These are phyloP conservation scores for Megacollybia marginata DNA, from an alignment of 768 basidiomycete genomes.

Conservation along the genomic window DNA sequence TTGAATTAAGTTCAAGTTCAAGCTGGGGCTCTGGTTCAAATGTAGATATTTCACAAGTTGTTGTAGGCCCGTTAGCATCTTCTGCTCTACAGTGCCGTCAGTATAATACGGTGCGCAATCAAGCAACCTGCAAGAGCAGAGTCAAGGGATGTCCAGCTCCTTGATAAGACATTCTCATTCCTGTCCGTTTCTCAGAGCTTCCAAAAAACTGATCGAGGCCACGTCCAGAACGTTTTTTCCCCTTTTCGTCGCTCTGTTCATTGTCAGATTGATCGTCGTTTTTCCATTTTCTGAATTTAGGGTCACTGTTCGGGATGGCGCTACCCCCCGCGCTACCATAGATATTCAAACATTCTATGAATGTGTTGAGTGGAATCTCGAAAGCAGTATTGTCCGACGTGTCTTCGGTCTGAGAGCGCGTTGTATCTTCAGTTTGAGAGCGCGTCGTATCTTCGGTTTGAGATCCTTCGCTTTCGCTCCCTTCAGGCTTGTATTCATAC, in stretches of 20 bases:
- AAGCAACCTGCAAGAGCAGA: conserved; percentile 64
- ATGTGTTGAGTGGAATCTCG: conserved; percentile 75
- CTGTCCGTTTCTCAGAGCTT: conserved; percentile 58
- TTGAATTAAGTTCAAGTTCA: conserved; percentile 71
- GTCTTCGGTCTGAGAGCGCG: conserved; percentile 15
- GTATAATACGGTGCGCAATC: not conserved
- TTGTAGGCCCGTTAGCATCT: conserved; percentile 74
- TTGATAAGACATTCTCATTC: conserved; percentile 78
- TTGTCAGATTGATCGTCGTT: conserved; percentile 37
- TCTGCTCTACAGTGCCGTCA: conserved; percentile 45
- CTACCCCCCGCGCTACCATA: conserved; percentile 73
- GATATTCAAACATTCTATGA: conserved; percentile 89
- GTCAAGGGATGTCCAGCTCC: conserved; percentile 75
- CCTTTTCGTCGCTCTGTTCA: conserved; percentile 28
- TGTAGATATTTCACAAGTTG: conserved; percentile 81
- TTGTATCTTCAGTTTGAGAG: conserved; percentile 15
- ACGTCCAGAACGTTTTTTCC: conserved; percentile 12
- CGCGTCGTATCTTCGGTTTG: conserved; percentile 17
- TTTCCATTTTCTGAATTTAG: conserved; percentile 42
- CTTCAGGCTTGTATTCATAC: conserved; percentile 54
- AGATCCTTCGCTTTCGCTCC: conserved; percentile 10
- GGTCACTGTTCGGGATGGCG: conserved; percentile 20
- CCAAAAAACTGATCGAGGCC: conserved; percentile 56
- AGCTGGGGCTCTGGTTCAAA: conserved; percentile 78
- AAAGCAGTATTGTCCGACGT: conserved; percentile 42